Conservation (phyloP, 176 grass and related monocot species). For the Zea luxurians region DNA sequence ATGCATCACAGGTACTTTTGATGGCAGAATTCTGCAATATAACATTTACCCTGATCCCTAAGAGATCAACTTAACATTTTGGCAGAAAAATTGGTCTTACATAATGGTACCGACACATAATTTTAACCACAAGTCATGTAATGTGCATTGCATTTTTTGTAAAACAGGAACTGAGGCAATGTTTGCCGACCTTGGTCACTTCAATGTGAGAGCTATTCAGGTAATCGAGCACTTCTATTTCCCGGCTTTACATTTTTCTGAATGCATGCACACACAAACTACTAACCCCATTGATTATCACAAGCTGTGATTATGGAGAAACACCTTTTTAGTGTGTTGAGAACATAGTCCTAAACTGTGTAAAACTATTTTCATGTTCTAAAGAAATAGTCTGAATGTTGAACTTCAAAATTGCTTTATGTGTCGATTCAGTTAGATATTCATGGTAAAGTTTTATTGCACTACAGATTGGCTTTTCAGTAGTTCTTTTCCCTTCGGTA, state of each 20-base stretch:
- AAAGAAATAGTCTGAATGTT: background rate
- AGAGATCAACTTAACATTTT: conserved; percentile 15
- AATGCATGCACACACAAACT: conserved; percentile 5
- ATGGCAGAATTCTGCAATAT: conserved; percentile 2
- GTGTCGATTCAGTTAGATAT: conserved; percentile 1
- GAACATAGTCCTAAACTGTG: background rate
- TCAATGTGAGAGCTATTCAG: conserved; percentile 69
- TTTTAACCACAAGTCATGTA: background rate
- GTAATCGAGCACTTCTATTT: conserved; percentile 35
- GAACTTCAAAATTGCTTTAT: conserved; percentile 20
- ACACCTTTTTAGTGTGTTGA: background rate
- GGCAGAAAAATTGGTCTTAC: background rate
- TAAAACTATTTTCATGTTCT: background rate
- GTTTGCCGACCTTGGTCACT: conserved; percentile 85
- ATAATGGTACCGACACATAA: background rate
- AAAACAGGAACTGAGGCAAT: conserved; percentile 78
- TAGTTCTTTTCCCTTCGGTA: conserved; percentile 59
- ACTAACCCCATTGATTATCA: background rate
- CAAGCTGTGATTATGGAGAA: conserved; percentile 11
- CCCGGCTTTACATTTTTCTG: conserved; percentile 13
- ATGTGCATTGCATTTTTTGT: background rate
- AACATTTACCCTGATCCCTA: background rate
- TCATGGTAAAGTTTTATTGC: conserved; percentile 13
- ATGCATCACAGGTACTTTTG: conserved; percentile 68
- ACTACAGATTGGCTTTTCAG: conserved; percentile 64